Conservation (phyloP, 2,329 filamentous ascomycete species). For the Aspergillus awamori region DNA sequence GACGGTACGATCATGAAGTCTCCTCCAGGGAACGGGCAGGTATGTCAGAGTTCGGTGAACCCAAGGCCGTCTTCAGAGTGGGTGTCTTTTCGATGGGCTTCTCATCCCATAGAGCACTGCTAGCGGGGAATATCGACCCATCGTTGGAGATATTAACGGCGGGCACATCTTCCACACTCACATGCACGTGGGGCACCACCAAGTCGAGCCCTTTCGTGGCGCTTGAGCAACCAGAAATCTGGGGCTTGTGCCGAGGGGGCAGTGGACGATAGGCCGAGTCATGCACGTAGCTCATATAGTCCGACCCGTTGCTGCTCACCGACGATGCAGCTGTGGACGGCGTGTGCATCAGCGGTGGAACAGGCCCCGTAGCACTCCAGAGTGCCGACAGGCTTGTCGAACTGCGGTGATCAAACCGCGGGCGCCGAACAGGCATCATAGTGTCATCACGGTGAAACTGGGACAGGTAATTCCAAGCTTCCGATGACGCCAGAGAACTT, state of each 20-base stretch:
- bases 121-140: slow-evolving; percentile 35
- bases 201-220: slow-evolving; percentile 42
- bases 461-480: slow-evolving; percentile 49
- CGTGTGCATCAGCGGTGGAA: slow-evolving; percentile 41
- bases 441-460: slow-evolving; percentile 44
- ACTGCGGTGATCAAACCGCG: slow-evolving; percentile 29
- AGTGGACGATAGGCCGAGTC: slow-evolving; percentile 39
- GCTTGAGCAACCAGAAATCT: slow-evolving; percentile 36
- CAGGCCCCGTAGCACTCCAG: slow-evolving; percentile 24
- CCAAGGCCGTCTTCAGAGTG: slow-evolving; percentile 12
- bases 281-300: slow-evolving; percentile 34
- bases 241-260: slow-evolving; percentile 45
- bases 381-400: slow-evolving; percentile 39
- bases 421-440: slow-evolving; percentile 22
- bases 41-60: slow-evolving; percentile 3
- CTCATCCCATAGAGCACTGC: slow-evolving; percentile 33
- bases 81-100: slow-evolving; percentile 17
- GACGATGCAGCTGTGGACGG: slow-evolving; percentile 45
- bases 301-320: slow-evolving; percentile 39
- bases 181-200: slow-evolving; percentile 43
- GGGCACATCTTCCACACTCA: slow-evolving; percentile 18
- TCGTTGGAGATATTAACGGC: slow-evolving; percentile 24
- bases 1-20: background rate
- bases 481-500: slow-evolving; percentile 35
- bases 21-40: slow-evolving; percentile 7